Base-by-base conservation (phyloP, 345 rosid genomes). In the Gossypium australe region DNA sequence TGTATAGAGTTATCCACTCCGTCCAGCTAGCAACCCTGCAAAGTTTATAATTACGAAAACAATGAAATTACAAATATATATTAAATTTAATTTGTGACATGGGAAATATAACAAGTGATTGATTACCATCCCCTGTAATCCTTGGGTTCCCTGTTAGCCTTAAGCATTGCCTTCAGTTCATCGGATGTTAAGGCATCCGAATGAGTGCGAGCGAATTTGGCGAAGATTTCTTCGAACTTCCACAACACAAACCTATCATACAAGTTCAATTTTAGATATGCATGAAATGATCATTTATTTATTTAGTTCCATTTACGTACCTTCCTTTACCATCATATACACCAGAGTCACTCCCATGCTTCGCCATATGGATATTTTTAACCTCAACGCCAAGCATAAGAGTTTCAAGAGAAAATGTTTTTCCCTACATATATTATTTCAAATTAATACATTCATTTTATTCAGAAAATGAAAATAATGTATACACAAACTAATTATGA, bases 301-400 rank as follows among this genome's bases (percentile, higher is more conserved):
- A n/a, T 56, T 56, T 56, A 22, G 22, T 22, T 57, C 4, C 29
- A 22, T 57, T 57, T 22, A 22, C 16, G 34, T 22, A 57, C 97
- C 98, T 84, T 85, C 98, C 98, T 79, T 94, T 79, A 2, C 79
- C 64, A 74, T 92, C 97, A 75, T 92, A 94, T 45, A 85, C 94
- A 17, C 89, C 98, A 4, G 97, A 83, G 63, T 92, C 98, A 45
- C 98, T 94, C 2, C 93, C 93, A 56, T 94, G 98, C 77, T 90
- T 94, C 60, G 82, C 87, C 73, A 53, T 85, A 0, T 81, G 81
- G 51, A 94, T 90, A 84, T 94, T 92, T 80, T 82, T 78, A 53
- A 94, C 51, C 85, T 87, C 97, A 17, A 94, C 85, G 0, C 97
- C 97, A 64, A 94, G 85, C 62, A 9, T 57, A 20, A 57, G 7